Evolutionary conservation across 345 rosid genomes (phyloP).

Genomic region (Dipteronia sinensis): DNA sequence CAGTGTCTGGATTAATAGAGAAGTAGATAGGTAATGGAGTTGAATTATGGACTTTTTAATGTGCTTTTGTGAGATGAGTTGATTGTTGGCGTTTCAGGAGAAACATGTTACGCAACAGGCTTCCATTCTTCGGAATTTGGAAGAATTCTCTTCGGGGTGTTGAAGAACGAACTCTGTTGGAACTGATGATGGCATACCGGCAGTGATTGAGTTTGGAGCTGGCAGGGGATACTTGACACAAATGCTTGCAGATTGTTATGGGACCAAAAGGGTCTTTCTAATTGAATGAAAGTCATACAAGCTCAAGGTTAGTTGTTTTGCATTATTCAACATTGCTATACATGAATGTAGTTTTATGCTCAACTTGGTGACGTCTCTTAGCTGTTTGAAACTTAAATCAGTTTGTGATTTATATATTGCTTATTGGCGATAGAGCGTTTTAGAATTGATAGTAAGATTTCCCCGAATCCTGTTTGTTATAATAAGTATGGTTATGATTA

Average conservation of each 20-base stretch:
- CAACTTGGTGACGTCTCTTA: conserved; percentile 5
- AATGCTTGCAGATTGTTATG: conserved; percentile 90
- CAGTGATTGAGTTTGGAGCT: conserved; percentile 94
- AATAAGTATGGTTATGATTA: conserved; percentile 3
- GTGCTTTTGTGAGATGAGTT: conserved; percentile 18
- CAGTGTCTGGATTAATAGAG: conserved; percentile 71
- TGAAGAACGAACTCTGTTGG: conserved; percentile 36
- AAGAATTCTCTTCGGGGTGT: conserved; percentile 53
- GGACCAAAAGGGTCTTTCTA: conserved; percentile 63
- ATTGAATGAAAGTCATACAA: conserved; percentile 91
- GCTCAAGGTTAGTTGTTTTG: conserved; percentile 65
- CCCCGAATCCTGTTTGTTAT: conserved; percentile 19
- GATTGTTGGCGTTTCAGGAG: conserved; percentile 64
- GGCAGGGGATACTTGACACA: conserved; percentile 96
- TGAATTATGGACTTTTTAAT: conserved; percentile 5
- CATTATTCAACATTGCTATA: not conserved
- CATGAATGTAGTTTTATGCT: conserved; percentile 4
- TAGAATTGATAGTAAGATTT: conserved; percentile 94
- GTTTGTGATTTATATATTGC: conserved; percentile 24
- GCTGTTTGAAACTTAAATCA: not conserved
- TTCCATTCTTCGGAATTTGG: conserved; percentile 89
- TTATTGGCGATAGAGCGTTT: conserved; percentile 79
- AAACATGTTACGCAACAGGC: conserved; percentile 88
- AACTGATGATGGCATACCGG: conserved; percentile 36
- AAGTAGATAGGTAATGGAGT: conserved; percentile 63